Conservation (phyloP, 345 rosid species). For the Limnanthes douglasii region DNA sequence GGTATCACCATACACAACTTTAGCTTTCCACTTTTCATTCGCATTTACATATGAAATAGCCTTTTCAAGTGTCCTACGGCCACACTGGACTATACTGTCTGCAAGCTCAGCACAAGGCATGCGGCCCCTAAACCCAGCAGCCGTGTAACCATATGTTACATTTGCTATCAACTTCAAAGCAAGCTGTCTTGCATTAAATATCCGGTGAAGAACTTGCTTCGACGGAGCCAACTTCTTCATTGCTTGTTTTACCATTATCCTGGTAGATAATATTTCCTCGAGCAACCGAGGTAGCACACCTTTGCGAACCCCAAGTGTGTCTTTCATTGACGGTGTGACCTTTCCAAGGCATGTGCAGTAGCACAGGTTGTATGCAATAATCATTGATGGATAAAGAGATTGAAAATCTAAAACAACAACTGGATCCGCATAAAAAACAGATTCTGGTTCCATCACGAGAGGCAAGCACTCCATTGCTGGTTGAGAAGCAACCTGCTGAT, state of each 20-base stretch:
- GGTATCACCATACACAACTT: constrained; percentile 90
- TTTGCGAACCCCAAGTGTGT: constrained; percentile 71
- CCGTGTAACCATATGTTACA: constrained; percentile 95
- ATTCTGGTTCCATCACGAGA: constrained; percentile 98
- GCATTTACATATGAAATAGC: constrained; percentile 74
- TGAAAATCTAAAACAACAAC: constrained; percentile 95
- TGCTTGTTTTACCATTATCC: constrained; percentile 88
- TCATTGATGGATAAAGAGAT: constrained; percentile 96
- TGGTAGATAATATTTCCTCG: constrained; percentile 88
- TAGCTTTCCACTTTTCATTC: constrained; percentile 69
- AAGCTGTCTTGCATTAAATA: constrained; percentile 93
- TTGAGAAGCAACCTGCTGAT: constrained; percentile 94
- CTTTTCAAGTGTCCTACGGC: constrained; percentile 83
- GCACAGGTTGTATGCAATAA: constrained; percentile 94
- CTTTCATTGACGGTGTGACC: constrained; percentile 44
- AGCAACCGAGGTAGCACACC: constrained; percentile 79
- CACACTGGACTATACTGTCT: constrained; percentile 96
- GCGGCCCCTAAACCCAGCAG: constrained; percentile 99
- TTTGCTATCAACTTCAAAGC: constrained; percentile 96
- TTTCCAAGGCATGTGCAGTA: constrained; percentile 89
- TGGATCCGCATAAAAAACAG: constrained; percentile 86
- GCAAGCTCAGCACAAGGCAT: constrained; percentile 99
- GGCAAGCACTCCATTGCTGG: constrained; percentile 99
- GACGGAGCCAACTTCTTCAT: constrained; percentile 79
- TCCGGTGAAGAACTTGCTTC: constrained; percentile 71